These are phyloP conservation scores for Daldinia childiae DNA, from an alignment of 495 filamentous ascomycete species.

Conservation along the genomic window DNA sequence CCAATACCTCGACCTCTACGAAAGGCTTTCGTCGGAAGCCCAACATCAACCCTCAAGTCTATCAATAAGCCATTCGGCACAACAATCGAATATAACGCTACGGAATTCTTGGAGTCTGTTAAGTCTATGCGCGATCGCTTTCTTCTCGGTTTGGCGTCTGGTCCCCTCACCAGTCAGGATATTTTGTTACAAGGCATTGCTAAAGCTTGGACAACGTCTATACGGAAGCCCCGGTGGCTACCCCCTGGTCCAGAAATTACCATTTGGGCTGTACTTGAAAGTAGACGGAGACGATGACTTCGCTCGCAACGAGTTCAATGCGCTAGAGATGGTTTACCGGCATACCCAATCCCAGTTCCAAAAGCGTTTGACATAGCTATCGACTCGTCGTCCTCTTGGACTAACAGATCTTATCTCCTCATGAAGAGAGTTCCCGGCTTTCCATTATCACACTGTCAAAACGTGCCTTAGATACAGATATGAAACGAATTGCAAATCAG, in stretches of 20 bases:
- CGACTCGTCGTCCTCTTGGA: neutral
- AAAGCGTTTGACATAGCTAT: neutral
- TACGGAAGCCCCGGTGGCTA: neutral
- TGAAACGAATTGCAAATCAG: neutral
- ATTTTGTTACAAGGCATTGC: neutral
- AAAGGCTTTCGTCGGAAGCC: neutral
- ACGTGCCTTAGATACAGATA: neutral
- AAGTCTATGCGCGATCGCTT: neutral
- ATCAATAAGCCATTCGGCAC: neutral
- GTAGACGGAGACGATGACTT: fast-evolving
- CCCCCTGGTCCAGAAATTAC: neutral
- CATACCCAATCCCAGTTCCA: neutral
- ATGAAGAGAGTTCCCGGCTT: neutral
- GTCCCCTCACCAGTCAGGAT: neutral
- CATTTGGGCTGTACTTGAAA: neutral
- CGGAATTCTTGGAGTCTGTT: neutral
- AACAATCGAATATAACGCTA: neutral
- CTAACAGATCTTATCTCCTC: neutral
- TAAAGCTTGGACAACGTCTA: neutral
- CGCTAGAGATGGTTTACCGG: neutral
- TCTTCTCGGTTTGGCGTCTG: neutral
- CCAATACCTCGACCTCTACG: neutral
- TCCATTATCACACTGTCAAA: neutral
- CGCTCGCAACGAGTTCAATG: neutral
- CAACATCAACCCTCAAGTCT: neutral